Evolutionary conservation across 257 asterid species (phyloP).

Genomic region (Capsicum chinense): DNA sequence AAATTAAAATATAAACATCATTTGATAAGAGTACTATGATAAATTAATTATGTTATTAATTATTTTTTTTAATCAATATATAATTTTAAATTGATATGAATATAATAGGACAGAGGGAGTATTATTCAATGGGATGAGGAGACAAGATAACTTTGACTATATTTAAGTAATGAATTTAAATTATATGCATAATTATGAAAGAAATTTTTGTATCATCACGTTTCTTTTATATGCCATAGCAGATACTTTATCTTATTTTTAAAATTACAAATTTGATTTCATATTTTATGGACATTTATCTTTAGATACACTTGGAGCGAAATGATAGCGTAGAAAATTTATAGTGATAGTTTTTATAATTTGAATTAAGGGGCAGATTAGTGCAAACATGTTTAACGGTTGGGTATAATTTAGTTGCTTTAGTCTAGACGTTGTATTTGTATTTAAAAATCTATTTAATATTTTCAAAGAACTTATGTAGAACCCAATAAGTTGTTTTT

Average conservation of each 20-base stretch:
- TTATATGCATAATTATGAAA: not conserved
- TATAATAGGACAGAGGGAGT: too few relatives aligned
- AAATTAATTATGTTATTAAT: too few relatives aligned
- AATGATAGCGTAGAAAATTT: not conserved
- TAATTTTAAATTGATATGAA: too few relatives aligned
- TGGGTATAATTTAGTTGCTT: not conserved
- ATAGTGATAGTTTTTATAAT: not conserved
- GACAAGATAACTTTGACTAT: not conserved
- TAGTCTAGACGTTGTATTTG: not conserved
- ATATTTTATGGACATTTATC: not conserved
- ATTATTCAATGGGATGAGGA: conserved; percentile 7
- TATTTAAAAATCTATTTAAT: not conserved
- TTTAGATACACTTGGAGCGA: not conserved
- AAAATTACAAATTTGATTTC: not conserved
- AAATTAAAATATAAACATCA: too few relatives aligned
- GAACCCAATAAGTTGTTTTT: not conserved
- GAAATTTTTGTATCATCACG: not conserved
- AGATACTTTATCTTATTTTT: not conserved
- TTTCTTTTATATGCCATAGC: not conserved
- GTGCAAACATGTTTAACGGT: not conserved
- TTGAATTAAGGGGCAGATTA: not conserved
- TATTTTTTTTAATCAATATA: too few relatives aligned
- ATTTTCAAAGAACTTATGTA: not conserved
- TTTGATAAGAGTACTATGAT: too few relatives aligned
- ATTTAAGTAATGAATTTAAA: not conserved